A percentile compares a stretch with the other conserved stretches of the same genome.
Conservation (phyloP, 306 rosid genomes). For the Dicorynia guianensis region DNA sequence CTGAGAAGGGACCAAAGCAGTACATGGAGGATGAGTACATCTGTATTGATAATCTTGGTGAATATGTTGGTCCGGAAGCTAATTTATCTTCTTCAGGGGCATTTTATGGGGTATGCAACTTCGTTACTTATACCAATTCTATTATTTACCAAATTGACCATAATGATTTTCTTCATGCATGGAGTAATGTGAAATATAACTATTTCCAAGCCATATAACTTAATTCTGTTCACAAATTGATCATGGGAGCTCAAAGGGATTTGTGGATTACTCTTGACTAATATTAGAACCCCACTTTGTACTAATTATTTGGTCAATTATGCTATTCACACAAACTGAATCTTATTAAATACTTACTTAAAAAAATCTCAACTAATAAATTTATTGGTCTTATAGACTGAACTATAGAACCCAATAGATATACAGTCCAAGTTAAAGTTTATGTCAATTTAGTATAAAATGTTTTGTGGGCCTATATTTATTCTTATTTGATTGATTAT, state of each 20-base stretch:
- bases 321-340: too few species aligned
- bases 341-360: too few species aligned
- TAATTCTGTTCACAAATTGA: background rate
- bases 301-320: background rate
- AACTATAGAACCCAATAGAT: too few species aligned
- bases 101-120: conserved; percentile 71
- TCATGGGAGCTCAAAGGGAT: background rate
- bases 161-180: background rate
- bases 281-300: background rate
- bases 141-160: background rate
- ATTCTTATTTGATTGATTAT: background rate
- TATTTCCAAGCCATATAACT: conserved; percentile 4
- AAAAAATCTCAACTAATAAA: too few species aligned
- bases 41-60: conserved; percentile 53
- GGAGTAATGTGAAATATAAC: conserved; percentile 11
- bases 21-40: conserved; percentile 74
- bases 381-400: too few species aligned
- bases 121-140: conserved; percentile 3
- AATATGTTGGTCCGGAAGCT: conserved; percentile 32
- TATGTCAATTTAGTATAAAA: too few species aligned
- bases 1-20: conserved; percentile 73
- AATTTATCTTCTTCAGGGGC: conserved; percentile 60
- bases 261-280: background rate
- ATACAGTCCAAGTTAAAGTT: too few species aligned
- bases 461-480: too few species aligned